phyloP scores from a whole-genome alignment of 768 basidiomycete species.

The Mycena latifolia region DNA sequence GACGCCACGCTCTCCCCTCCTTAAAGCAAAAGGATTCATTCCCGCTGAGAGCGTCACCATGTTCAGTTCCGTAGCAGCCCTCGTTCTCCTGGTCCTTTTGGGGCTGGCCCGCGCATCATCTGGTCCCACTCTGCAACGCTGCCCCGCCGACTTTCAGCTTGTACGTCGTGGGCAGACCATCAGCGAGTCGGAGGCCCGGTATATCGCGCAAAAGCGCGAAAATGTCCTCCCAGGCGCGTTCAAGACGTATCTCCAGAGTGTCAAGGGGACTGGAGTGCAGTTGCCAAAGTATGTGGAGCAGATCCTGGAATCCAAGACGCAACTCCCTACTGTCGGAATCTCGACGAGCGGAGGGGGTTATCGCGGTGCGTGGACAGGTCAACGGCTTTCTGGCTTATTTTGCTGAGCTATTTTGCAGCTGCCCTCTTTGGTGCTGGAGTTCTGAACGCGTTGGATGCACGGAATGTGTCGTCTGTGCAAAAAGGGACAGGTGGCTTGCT shows the following conservation, averaged over 20 bases:
- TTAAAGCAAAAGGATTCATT: too few species aligned
- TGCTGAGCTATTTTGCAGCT: conserved; percentile 13
- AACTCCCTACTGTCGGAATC: conserved; percentile 56
- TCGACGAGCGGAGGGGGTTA: conserved; percentile 69
- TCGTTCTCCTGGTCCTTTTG: conserved; percentile 18
- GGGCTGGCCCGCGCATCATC: conserved; percentile 5
- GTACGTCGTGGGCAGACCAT: conserved; percentile 47
- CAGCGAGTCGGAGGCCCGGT: conserved; percentile 48
- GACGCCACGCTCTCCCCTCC: too few species aligned
- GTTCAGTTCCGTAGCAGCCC: background rate
- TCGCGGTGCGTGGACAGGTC: conserved; percentile 48
- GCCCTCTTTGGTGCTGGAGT: conserved; percentile 66
- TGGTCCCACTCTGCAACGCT: conserved; percentile 28
- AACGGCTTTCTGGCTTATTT: background rate
- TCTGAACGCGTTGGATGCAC: conserved; percentile 59
- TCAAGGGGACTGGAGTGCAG: conserved; percentile 42
- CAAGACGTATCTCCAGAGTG: conserved; percentile 53
- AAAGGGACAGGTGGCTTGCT: conserved; percentile 63
- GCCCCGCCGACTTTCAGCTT: conserved; percentile 31
- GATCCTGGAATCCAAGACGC: conserved; percentile 39
- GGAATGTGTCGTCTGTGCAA: conserved; percentile 55
- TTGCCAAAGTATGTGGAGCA: conserved; percentile 50
- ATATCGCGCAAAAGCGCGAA: conserved; percentile 48
- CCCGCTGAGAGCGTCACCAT: background rate
- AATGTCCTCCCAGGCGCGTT: conserved; percentile 55